phyloP scores from a whole-genome alignment of 129 eudicot genomes.

The Flaveria brownii region DNA sequence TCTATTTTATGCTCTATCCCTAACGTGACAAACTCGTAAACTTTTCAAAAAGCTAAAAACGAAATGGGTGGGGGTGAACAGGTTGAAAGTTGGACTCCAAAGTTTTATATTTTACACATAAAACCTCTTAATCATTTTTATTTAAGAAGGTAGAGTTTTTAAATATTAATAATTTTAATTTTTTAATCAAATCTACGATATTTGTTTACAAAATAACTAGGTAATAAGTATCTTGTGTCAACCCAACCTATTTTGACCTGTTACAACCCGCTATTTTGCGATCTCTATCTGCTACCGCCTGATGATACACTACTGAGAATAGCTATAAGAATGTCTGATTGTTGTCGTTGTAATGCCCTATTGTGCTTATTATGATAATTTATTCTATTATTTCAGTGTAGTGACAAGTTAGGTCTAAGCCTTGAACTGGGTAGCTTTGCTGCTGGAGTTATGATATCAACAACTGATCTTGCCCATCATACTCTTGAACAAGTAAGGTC shows the following conservation, averaged over 20 bases:
- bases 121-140: neutral
- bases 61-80: slow-evolving; percentile 2
- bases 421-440: slow-evolving; percentile 96
- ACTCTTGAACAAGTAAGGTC: slow-evolving; percentile 78
- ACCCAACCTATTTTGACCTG: too few species aligned
- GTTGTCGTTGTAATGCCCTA: neutral
- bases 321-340: neutral
- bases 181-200: neutral
- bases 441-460: slow-evolving; percentile 97
- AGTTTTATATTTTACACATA: neutral
- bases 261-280: neutral
- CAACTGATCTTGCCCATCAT: slow-evolving; percentile 88
- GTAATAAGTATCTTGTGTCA: neutral
- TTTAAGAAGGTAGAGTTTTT: neutral
- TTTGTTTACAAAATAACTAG: neutral
- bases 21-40: neutral
- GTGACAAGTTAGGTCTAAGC: slow-evolving; percentile 91
- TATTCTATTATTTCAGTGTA: slow-evolving; percentile 54
- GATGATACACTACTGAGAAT: slow-evolving; percentile 10
- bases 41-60: neutral
- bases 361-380: neutral
- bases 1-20: neutral
- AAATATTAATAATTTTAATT: too few species aligned
- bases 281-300: neutral
- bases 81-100: neutral